phyloP scores from a whole-genome alignment of 2,329 filamentous ascomycete species.

The Thyridium curvatum region DNA sequence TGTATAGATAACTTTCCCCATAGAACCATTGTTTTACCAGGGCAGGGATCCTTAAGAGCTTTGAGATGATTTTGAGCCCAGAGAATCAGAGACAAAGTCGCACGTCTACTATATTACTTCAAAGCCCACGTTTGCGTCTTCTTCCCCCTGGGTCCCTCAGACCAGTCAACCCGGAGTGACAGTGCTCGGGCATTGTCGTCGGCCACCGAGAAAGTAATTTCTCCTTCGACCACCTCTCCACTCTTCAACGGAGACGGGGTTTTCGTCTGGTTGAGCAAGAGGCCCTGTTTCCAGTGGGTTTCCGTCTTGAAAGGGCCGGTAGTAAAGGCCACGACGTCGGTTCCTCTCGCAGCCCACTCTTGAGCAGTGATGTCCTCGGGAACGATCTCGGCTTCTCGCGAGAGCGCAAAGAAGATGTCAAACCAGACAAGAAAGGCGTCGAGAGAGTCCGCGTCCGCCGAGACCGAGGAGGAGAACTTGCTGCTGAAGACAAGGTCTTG shows the following conservation, averaged over 20 bases:
- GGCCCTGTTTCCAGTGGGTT: constrained; percentile 88
- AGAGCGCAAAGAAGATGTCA: constrained; percentile 81
- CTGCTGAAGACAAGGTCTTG: constrained; percentile 72
- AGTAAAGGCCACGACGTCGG: constrained; percentile 73
- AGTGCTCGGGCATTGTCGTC: constrained; percentile 64
- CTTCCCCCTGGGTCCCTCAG: constrained; percentile 30
- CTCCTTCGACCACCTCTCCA: constrained; percentile 56
- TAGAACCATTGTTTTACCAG: too few relatives aligned
- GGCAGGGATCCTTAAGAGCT: too few relatives aligned
- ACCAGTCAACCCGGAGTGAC: constrained; percentile 59
- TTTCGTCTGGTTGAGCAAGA: constrained; percentile 63
- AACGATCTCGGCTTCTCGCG: constrained; percentile 42
- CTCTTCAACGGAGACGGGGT: constrained; percentile 38
- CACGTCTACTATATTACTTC: too few relatives aligned
- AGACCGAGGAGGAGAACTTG: constrained; percentile 57
- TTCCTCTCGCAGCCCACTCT: constrained; percentile 52
- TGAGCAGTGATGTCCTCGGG: constrained; percentile 49
- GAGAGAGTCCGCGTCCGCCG: constrained; percentile 58
- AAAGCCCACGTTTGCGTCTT: constrained; percentile 44
- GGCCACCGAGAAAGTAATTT: constrained; percentile 64
- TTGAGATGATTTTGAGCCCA: too few relatives aligned
- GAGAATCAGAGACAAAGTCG: too few relatives aligned
- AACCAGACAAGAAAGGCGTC: constrained; percentile 93
- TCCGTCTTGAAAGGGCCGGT: constrained; percentile 71
- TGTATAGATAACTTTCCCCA: too few relatives aligned